Conservation (phyloP, 1,284 basidiomycete species). For the Schizopora paradoxa region DNA sequence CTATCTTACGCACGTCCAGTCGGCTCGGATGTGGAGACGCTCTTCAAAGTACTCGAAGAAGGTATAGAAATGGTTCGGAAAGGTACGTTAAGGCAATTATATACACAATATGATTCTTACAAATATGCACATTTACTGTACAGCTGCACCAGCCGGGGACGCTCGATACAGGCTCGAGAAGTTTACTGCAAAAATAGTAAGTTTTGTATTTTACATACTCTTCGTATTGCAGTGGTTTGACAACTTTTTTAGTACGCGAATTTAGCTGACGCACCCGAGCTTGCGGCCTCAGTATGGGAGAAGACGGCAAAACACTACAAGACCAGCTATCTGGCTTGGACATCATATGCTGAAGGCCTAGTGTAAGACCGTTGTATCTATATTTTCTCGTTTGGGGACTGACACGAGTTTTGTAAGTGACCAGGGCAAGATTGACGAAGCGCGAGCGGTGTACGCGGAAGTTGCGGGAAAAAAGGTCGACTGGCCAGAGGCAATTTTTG, state of each 20-base stretch:
- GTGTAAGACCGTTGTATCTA: constrained; percentile 41
- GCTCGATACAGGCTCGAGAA: constrained; percentile 73
- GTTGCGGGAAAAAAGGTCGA: constrained; percentile 70
- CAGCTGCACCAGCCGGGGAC: constrained; percentile 45
- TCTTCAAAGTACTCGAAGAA: constrained; percentile 53
- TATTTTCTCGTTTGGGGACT: background rate
- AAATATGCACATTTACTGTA: constrained; percentile 4
- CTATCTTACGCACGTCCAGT: constrained; percentile 27
- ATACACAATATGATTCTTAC: constrained; percentile 5
- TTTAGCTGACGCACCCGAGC: constrained; percentile 43
- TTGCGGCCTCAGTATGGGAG: constrained; percentile 57
- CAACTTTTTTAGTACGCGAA: constrained; percentile 38
- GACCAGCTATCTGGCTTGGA: constrained; percentile 67
- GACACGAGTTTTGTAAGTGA: constrained; percentile 36
- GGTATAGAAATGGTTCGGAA: constrained; percentile 55
- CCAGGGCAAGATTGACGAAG: constrained; percentile 50
- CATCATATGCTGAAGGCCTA: constrained; percentile 58
- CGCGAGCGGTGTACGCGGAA: constrained; percentile 61
- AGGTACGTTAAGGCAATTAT: constrained; percentile 36
- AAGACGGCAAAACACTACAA: constrained; percentile 60
- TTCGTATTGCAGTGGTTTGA: constrained; percentile 5
- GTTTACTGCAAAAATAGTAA: constrained; percentile 67
- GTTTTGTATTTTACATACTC: constrained; percentile 26
- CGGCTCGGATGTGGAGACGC: constrained; percentile 42
- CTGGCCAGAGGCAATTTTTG: constrained; percentile 90